These are phyloP conservation scores for Aureobasidium sp. DNA, from an alignment of 2,329 filamentous ascomycete species.

Conservation along the genomic window DNA sequence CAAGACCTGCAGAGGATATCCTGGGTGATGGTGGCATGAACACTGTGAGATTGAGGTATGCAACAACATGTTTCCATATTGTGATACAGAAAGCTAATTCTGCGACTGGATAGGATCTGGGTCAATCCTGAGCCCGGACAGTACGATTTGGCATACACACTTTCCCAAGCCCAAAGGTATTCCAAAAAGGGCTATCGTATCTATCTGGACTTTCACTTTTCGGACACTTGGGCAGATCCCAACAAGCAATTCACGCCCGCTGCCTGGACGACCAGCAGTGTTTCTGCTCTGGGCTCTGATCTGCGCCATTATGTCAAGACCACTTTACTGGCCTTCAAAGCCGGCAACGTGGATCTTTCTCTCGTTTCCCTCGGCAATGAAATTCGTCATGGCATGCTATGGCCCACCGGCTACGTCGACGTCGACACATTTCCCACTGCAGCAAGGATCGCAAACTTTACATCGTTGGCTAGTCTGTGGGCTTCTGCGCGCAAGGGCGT, in stretches of 20 bases:
- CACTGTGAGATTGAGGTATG: conserved; percentile 25
- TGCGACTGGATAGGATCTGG: conserved; percentile 21
- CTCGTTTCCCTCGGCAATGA: conserved; percentile 38
- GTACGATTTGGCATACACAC: conserved; percentile 30
- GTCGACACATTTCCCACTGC: not conserved
- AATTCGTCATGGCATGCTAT: conserved; percentile 34
- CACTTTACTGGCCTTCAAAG: conserved; percentile 35
- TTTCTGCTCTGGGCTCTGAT: conserved; percentile 26
- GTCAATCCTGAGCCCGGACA: conserved; percentile 24
- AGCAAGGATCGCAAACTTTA: conserved; percentile 28
- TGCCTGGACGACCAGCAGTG: conserved; percentile 28
- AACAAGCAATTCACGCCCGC: conserved; percentile 29
- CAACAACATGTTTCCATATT: too few species aligned
- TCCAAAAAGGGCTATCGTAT: conserved; percentile 31
- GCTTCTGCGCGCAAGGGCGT: conserved; percentile 26
- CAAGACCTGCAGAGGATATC: conserved; percentile 26
- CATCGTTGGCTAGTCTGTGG: conserved; percentile 28
- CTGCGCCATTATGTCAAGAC: conserved; percentile 31
- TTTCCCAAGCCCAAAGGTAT: conserved; percentile 30
- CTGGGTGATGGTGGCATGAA: conserved; percentile 26
- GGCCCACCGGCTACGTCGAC: conserved; percentile 27
- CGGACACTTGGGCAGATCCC: conserved; percentile 28
- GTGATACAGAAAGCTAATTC: not conserved
- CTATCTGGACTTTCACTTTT: conserved; percentile 33
- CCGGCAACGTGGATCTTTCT: conserved; percentile 33